phyloP scores from a whole-genome alignment of 768 basidiomycete species.

The Fomitopsis pulvina region DNA sequence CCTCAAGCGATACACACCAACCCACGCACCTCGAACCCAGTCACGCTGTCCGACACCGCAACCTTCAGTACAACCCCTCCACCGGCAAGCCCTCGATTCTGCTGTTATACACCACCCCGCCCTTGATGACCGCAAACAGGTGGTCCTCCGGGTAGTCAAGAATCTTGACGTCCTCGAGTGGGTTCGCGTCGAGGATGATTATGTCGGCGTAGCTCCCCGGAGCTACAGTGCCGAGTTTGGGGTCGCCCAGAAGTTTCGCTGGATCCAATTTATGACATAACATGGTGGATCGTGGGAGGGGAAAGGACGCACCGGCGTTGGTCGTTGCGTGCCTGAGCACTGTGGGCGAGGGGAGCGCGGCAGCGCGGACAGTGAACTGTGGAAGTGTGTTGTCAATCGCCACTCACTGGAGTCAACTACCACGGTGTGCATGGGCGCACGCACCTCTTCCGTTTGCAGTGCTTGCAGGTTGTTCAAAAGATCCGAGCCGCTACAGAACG shows the following conservation, averaged over 20 bases:
- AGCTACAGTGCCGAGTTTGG: conserved; percentile 29
- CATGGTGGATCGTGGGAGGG: not conserved
- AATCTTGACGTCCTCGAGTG: conserved; percentile 35
- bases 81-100: conserved; percentile 17
- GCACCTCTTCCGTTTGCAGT: conserved; percentile 46
- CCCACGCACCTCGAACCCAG: too few species aligned
- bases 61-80: conserved; percentile 1
- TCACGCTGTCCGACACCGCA: too few species aligned
- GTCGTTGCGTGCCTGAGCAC: conserved; percentile 37
- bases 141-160: conserved; percentile 35
- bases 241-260: conserved; percentile 29
- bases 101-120: conserved; percentile 25
- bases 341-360: conserved; percentile 25
- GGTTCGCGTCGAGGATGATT: conserved; percentile 33
- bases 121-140: conserved; percentile 31
- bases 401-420: not conserved
- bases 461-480: conserved; percentile 56
- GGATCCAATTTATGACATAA: conserved; percentile 3
- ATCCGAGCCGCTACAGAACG: conserved; percentile 14
- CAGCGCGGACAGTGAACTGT: conserved; percentile 31
- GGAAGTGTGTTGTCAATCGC: not conserved
- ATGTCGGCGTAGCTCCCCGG: conserved; percentile 35
- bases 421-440: not conserved
- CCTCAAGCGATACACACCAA: too few species aligned
- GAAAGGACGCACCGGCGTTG: conserved; percentile 25